phyloP scores from a whole-genome alignment of 352 stramenopile genomes.

The Aphanomyces euteiches region DNA sequence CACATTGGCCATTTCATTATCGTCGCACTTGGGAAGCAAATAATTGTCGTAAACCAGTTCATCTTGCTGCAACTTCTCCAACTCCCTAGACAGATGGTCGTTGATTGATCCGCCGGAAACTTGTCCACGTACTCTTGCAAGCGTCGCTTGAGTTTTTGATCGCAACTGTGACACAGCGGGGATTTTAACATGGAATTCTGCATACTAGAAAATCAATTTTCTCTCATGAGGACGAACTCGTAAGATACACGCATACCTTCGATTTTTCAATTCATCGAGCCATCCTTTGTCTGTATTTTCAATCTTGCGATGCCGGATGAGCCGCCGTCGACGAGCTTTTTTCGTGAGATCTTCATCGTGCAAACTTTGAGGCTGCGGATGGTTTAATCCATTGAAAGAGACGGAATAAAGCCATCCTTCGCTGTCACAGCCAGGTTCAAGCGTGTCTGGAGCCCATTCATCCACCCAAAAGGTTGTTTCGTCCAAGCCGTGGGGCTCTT shows the following conservation, averaged over 20 bases:
- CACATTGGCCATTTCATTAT: not conserved
- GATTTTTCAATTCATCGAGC: conserved; percentile 79
- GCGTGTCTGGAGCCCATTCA: conserved; percentile 57
- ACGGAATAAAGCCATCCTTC: conserved; percentile 73
- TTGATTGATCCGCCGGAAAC: not conserved
- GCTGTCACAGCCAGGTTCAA: conserved; percentile 48
- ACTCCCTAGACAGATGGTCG: not conserved
- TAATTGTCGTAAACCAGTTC: conserved; percentile 36
- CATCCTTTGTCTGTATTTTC: conserved; percentile 71
- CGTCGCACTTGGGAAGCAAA: not conserved
- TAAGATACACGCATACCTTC: conserved; percentile 42
- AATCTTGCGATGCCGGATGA: conserved; percentile 63
- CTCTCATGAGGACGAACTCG: not conserved
- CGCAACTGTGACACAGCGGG: conserved; percentile 71
- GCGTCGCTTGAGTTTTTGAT: conserved; percentile 44
- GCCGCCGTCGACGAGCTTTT: conserved; percentile 46
- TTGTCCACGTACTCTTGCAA: conserved; percentile 50
- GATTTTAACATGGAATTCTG: conserved; percentile 38
- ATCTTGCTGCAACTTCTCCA: conserved; percentile 31
- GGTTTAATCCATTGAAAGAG: conserved; percentile 31
- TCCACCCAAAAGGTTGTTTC: conserved; percentile 47
- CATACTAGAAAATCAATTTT: not conserved
- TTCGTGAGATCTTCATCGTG: conserved; percentile 31
- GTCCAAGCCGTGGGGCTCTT: not conserved
- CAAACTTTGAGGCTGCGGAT: conserved; percentile 9